Conservation (phyloP, 208 protist genomes). For the Borovskyia barvae region DNA sequence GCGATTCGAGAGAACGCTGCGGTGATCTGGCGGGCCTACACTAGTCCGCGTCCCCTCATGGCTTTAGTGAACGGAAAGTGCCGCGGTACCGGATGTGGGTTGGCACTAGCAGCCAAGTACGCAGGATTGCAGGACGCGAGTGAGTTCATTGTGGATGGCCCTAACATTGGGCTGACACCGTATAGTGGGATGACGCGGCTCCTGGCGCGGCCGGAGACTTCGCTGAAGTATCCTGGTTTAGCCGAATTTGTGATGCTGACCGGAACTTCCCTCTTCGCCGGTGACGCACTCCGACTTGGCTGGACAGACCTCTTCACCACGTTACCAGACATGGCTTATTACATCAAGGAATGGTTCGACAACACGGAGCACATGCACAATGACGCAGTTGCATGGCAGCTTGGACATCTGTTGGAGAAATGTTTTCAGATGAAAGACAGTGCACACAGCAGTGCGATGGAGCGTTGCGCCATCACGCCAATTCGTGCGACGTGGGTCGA, state of each 20-base stretch:
- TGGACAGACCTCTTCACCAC: constrained; percentile 90
- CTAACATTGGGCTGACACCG: constrained; percentile 78
- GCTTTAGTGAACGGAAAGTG: constrained; percentile 88
- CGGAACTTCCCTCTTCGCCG: constrained; percentile 86
- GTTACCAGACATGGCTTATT: constrained; percentile 82
- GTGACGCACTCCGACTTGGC: constrained; percentile 83
- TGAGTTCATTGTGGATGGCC: constrained; percentile 88
- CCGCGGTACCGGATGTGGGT: constrained; percentile 78
- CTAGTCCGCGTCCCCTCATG: constrained; percentile 80
- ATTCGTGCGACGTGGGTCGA: constrained; percentile 84
- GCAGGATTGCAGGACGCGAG: constrained; percentile 74
- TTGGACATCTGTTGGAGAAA: constrained; percentile 85
- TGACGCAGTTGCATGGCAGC: constrained; percentile 90
- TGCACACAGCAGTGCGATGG: constrained; percentile 78
- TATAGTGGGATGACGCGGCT: constrained; percentile 81
- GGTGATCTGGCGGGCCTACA: constrained; percentile 81
- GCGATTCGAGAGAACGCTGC: constrained; percentile 72
- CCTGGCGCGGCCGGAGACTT: constrained; percentile 80
- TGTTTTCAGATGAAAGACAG: constrained; percentile 83
- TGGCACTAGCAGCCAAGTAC: constrained; percentile 87
- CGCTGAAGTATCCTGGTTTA: constrained; percentile 88
- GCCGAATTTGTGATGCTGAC: constrained; percentile 91
- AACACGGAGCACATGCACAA: constrained; percentile 91
- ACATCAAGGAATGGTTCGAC: constrained; percentile 93
- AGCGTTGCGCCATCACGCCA: constrained; percentile 82